Evolutionary conservation across 345 rosid species (phyloP).

Genomic region (thale cress (Arabidopsis thaliana)): TAIR10.1 NC_003071.7:6919001-6919500

Average conservation of each 20-base stretch:
- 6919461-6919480: slow-evolving; percentile 70
- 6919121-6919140: slow-evolving; percentile 52
- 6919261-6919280: slow-evolving; percentile 60
- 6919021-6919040: slow-evolving; percentile 10
- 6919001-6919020: slow-evolving; percentile 36
- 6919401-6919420: slow-evolving; percentile 60
- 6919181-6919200: slow-evolving; percentile 36
- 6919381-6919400: slow-evolving; percentile 65
- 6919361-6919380: slow-evolving; percentile 57
- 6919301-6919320: slow-evolving; percentile 53
- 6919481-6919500: slow-evolving; percentile 69
- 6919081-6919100: slow-evolving; percentile 73
- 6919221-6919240: slow-evolving; percentile 66
- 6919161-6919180: slow-evolving; percentile 51
- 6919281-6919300: slow-evolving; percentile 66
- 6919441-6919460: slow-evolving; percentile 57
- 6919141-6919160: slow-evolving; percentile 61
- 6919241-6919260: slow-evolving; percentile 60
- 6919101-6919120: slow-evolving; percentile 54
- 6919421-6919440: slow-evolving; percentile 76
- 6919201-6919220: slow-evolving; percentile 56
- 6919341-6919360: slow-evolving; percentile 54
- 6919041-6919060: slow-evolving; percentile 11
- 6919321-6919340: slow-evolving; percentile 47
- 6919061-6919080: slow-evolving; percentile 56